Percentiles rank a stretch among this genome's conserved stretches.
Evolutionary conservation across 1,284 basidiomycete species (phyloP).

Genomic region (Somion occarium): DNA sequence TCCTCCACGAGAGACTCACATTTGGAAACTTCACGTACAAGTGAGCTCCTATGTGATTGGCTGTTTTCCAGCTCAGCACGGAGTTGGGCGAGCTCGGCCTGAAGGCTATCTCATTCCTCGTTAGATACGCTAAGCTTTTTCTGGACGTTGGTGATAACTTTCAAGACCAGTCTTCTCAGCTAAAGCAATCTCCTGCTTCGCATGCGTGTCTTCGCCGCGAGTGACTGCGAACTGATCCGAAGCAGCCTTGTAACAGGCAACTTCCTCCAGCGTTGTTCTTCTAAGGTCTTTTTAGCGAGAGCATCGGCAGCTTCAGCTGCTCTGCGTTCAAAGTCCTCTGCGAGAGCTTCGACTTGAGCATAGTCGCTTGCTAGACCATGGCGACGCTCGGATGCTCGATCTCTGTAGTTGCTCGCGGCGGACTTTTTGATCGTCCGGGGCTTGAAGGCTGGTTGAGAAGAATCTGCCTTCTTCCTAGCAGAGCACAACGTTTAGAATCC

Average conservation of each 20-base stretch:
- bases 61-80: conserved; percentile 57
- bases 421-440: conserved; percentile 69
- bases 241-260: conserved; percentile 58
- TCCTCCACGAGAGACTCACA: conserved; percentile 68
- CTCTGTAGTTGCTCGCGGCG: conserved; percentile 44
- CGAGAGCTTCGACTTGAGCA: conserved; percentile 73
- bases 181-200: conserved; percentile 46
- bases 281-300: conserved; percentile 54
- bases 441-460: conserved; percentile 52
- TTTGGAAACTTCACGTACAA: conserved; percentile 69
- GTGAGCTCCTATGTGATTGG: conserved; percentile 51
- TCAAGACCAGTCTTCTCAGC: conserved; percentile 43
- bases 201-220: conserved; percentile 48
- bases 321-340: conserved; percentile 75
- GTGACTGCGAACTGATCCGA: conserved; percentile 48
- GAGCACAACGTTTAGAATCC: background rate
- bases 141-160: conserved; percentile 45
- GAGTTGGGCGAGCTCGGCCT: conserved; percentile 49
- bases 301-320: conserved; percentile 40
- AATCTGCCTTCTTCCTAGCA: conserved; percentile 21
- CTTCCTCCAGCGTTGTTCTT: conserved; percentile 67
- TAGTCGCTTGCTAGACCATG: conserved; percentile 60
- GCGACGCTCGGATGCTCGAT: conserved; percentile 68
- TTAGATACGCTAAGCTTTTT: conserved; percentile 41
- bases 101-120: conserved; percentile 49